phyloP scores from a whole-genome alignment of 768 basidiomycete genomes.

The Leucosporidium scottii region DNA sequence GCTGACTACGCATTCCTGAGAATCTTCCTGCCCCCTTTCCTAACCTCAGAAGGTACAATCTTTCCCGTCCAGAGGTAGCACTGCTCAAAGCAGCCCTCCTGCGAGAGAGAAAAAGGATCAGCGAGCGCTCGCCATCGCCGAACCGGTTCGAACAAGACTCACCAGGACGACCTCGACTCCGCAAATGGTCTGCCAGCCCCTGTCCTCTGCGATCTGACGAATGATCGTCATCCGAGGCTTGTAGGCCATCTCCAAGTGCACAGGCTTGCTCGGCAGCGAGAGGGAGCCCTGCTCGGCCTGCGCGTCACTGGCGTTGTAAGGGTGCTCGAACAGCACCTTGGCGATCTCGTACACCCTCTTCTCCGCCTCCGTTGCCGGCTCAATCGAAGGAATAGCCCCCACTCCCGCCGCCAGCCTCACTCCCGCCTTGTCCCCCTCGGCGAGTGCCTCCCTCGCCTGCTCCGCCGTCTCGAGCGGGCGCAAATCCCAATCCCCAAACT shows the following conservation, averaged over 20 bases:
- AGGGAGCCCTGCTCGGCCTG: not conserved
- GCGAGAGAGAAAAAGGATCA: not conserved
- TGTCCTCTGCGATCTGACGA: constrained; percentile 4
- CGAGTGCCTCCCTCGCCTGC: constrained; percentile 1
- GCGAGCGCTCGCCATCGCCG: not conserved
- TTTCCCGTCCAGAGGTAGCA: constrained; percentile 14
- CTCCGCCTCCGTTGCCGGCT: constrained; percentile 17
- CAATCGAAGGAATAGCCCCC: constrained; percentile 23
- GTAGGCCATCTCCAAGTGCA: constrained; percentile 22
- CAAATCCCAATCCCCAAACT: constrained; percentile 2
- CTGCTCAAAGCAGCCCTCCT: constrained; percentile 9
- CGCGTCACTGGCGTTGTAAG: not conserved
- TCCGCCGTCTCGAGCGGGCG: constrained; percentile 4
- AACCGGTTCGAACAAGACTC: not conserved
- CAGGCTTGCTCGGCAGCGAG: not conserved
- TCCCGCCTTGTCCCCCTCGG: not conserved
- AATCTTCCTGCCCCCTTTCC: constrained; percentile 12
- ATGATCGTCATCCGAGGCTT: constrained; percentile 20
- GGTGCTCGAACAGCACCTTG: constrained; percentile 2
- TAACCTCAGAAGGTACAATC: not conserved
- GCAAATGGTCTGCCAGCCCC: constrained; percentile 16
- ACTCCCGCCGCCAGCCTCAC: constrained; percentile 9
- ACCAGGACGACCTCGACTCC: constrained; percentile 22
- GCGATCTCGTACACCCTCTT: constrained; percentile 25
- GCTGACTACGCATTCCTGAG: not conserved